Evolutionary conservation across 208 protist genomes (phyloP), one percentile per base, ranked within the genome.

Genomic region (Acanthamoeba comandoni): DNA sequence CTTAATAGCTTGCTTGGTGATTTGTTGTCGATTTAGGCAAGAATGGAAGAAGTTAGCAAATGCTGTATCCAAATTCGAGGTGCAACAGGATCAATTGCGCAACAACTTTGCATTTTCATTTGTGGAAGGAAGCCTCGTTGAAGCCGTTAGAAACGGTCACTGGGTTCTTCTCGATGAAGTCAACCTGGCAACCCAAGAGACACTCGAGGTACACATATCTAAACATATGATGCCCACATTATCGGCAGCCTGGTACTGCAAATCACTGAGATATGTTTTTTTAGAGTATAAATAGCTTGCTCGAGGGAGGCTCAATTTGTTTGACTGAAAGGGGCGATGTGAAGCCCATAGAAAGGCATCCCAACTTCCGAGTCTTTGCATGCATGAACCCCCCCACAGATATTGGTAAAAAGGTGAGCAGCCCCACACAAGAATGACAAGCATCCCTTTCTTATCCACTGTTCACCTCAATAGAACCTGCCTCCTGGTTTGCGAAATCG

Each of bases 381-480:
- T 99, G 98, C 94, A 99, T 99, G 99, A 99, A 99, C 94, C 99
- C 98, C 22, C 94, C 99, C 12, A 99, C 98, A 8, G 99, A 99
- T 94, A 97, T 99, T 31, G 99, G 99, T 51, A 99, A 99, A 94
- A 99, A 99, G 92, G 98, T 99, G 60, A 22, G 39, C 70, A 43
- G 35, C 35, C 35, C 35, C 35, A 43, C 35, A 43, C 35, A 43
- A 1, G 35, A 43, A 43, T 43, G 35, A 0, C 2, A 8, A 9
- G 9, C 31, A 8, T 2, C 29, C 70, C 29, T 26, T 57, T 31
- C 24, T 57, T 52, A 73, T 17, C 31, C 31, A 17, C 65, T 17
- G 29, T 48, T 0, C 15, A 19, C 26, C 15, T 77, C 17, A 43
- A 12, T 15, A 91, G 79, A 80, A 88, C 35, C 95, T 99, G 49